Percentiles rank a stretch among this genome's conserved stretches.
Evolutionary conservation across 352 stramenopile species (phyloP).

Genomic region (Phytopythium helicoides): DNA sequence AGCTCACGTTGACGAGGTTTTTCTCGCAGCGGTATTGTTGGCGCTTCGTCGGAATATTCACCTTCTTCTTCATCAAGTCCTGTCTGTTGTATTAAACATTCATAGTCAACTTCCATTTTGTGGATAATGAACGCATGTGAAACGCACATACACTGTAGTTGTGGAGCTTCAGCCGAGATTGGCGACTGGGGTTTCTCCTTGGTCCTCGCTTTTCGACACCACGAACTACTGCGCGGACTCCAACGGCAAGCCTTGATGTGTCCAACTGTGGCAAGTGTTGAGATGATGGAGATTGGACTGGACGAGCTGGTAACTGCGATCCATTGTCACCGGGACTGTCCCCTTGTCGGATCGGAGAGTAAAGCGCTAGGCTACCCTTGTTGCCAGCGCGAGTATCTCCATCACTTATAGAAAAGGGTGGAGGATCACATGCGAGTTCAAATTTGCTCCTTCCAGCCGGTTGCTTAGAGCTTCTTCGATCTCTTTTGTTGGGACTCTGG

Average conservation of each 20-base stretch:
- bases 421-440: slow-evolving; percentile 33
- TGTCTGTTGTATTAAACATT: slow-evolving; percentile 8
- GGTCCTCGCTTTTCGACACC: slow-evolving; percentile 52
- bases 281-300: slow-evolving; percentile 22
- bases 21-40: not conserved
- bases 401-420: slow-evolving; percentile 30
- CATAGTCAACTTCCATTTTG: no score
- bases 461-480: slow-evolving; percentile 1
- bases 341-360: slow-evolving; percentile 32
- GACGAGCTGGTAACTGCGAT: not conserved
- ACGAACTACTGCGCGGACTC: slow-evolving; percentile 47
- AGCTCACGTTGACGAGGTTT: not conserved
- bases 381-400: slow-evolving; percentile 23
- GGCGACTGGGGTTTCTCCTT: slow-evolving; percentile 45
- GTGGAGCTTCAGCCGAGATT: slow-evolving; percentile 49
- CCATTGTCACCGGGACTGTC: not conserved
- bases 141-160: slow-evolving; percentile 56
- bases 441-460: slow-evolving; percentile 32
- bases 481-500: not conserved
- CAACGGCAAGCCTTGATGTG: slow-evolving; percentile 44
- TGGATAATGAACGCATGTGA: not conserved
- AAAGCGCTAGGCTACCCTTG: slow-evolving; percentile 11
- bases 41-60: not conserved
- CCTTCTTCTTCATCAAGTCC: slow-evolving; percentile 12
- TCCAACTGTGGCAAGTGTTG: slow-evolving; percentile 50